Conservation (phyloP, 2,329 filamentous ascomycete species). For the Thelonectria discophora region DNA sequence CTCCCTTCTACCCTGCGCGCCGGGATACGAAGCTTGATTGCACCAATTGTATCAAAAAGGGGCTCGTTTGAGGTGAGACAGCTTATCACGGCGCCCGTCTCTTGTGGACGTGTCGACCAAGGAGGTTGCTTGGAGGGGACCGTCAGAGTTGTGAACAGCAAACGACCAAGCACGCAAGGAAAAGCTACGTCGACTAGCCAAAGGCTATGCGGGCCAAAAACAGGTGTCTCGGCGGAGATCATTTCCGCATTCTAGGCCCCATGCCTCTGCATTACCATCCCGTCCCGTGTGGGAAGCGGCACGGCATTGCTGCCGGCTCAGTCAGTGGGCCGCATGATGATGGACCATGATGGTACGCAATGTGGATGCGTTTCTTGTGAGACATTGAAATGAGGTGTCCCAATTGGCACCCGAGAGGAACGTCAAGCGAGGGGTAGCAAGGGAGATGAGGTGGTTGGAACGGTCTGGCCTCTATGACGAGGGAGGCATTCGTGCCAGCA, state of each 20-base stretch:
- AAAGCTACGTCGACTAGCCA: background rate
- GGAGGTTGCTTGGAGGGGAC: background rate
- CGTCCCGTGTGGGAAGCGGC: background rate
- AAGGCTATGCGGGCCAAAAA: no score
- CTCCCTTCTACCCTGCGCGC: no score
- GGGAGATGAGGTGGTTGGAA: background rate
- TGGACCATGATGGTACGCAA: background rate
- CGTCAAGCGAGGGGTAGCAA: background rate
- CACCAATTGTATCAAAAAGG: background rate
- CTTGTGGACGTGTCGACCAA: background rate
- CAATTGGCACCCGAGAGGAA: background rate
- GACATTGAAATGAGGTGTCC: background rate
- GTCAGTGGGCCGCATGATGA: background rate
- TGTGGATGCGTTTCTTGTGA: conserved; percentile 1
- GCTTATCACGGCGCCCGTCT: background rate
- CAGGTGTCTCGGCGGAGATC: background rate
- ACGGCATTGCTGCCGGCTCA: background rate
- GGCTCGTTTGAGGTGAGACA: background rate
- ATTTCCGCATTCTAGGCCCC: background rate
- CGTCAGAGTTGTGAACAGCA: no score
- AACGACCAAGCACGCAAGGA: no score
- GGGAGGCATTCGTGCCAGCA: background rate
- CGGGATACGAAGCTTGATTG: background rate
- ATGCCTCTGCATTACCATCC: background rate
- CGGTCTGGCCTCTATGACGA: background rate